phyloP scores from a whole-genome alignment of 257 asterid species.

The Solanum piurae region DNA sequence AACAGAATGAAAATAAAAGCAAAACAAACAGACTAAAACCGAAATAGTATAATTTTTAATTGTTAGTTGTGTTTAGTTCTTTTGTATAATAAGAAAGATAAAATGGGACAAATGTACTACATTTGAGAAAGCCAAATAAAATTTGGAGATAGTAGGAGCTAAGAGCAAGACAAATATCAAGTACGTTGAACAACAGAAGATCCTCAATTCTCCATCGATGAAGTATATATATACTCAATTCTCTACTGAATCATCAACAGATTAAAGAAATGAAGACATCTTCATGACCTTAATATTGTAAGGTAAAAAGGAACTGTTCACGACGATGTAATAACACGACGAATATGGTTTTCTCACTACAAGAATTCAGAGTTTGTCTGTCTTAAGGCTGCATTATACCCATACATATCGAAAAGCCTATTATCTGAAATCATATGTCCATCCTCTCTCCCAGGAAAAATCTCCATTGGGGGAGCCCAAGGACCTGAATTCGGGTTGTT shows the following conservation, averaged over 20 bases:
- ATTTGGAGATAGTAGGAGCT: not conserved
- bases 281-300: not conserved
- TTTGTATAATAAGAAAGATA: not conserved
- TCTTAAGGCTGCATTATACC: constrained; percentile 36
- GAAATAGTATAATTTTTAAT: not conserved
- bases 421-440: constrained; percentile 39
- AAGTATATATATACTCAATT: not conserved
- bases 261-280: not conserved
- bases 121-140: not conserved
- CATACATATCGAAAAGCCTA: constrained; percentile 45
- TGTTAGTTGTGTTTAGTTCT: not conserved
- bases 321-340: not conserved
- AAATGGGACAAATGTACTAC: not conserved
- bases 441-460: constrained; percentile 45
- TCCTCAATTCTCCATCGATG: not conserved
- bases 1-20: not conserved
- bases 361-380: constrained; percentile 37
- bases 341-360: constrained; percentile 13
- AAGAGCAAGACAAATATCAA: not conserved
- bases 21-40: not conserved
- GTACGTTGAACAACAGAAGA: not conserved
- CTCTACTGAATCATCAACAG: not conserved
- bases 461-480: constrained; percentile 47
- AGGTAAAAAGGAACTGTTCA: not conserved
- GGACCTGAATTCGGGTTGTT: constrained; percentile 49